Conservation (phyloP, 2,329 filamentous ascomycete species). For the Cladorrhinum sp. region DNA sequence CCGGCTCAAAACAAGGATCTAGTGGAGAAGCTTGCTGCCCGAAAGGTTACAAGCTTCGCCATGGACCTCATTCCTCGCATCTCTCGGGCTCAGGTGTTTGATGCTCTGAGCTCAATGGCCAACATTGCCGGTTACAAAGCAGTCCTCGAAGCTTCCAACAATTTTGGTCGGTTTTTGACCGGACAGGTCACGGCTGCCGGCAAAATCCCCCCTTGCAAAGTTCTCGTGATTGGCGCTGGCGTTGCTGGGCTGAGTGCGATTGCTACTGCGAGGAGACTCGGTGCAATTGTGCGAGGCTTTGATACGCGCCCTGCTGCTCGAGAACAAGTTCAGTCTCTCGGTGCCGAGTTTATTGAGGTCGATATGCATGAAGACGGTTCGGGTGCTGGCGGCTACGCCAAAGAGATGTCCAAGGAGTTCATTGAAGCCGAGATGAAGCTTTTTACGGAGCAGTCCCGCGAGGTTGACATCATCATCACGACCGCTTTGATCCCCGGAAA, state of each 20-base stretch:
- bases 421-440: slow-evolving; percentile 91
- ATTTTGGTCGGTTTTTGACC: slow-evolving; percentile 83
- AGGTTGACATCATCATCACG: slow-evolving; percentile 90
- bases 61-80: slow-evolving; percentile 94
- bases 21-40: slow-evolving; percentile 68
- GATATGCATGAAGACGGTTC: slow-evolving; percentile 80
- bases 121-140: slow-evolving; percentile 95
- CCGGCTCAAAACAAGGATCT: slow-evolving; percentile 75
- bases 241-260: slow-evolving; percentile 88
- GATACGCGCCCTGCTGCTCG: slow-evolving; percentile 85
- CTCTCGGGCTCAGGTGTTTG: slow-evolving; percentile 82
- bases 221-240: slow-evolving; percentile 84
- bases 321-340: slow-evolving; percentile 86
- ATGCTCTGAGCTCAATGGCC: slow-evolving; percentile 87
- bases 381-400: slow-evolving; percentile 82
- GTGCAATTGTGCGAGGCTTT: slow-evolving; percentile 85
- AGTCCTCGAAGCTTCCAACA: slow-evolving; percentile 83
- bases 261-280: slow-evolving; percentile 78
- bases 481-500: slow-evolving; percentile 87
- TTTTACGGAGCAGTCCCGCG: slow-evolving; percentile 80
- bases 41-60: slow-evolving; percentile 73
- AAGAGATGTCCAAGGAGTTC: slow-evolving; percentile 92
- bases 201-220: slow-evolving; percentile 86
- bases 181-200: slow-evolving; percentile 89
- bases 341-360: slow-evolving; percentile 87